Conservation (phyloP, 129 eudicot species). For the Arctium lappa region DNA sequence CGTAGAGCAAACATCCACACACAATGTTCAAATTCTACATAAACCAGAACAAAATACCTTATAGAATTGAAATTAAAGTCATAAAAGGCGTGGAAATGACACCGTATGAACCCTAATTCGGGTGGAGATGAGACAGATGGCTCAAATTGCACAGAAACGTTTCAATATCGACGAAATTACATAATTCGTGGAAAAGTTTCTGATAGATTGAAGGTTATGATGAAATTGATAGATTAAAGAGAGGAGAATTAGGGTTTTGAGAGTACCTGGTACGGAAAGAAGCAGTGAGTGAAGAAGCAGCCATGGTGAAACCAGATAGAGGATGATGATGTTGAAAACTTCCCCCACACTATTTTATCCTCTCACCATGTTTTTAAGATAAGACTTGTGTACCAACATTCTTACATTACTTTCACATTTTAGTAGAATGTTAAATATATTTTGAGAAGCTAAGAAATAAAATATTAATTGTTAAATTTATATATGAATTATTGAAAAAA, state of each 20-base stretch:
- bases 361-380: constrained; percentile 22
- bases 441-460: too few relatives aligned
- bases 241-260: constrained; percentile 15
- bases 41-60: neutral
- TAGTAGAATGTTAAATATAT: neutral
- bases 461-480: too few relatives aligned
- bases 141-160: neutral
- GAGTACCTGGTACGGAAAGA: constrained; percentile 26
- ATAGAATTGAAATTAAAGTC: neutral
- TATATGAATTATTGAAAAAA: too few relatives aligned
- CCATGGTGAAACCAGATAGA: constrained; percentile 21
- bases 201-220: neutral
- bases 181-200: neutral
- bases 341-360: constrained; percentile 16
- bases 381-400: neutral
- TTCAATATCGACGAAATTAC: neutral
- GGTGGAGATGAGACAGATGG: neutral
- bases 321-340: constrained; percentile 20
- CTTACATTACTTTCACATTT: neutral
- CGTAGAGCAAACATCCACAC: neutral
- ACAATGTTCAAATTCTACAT: neutral
- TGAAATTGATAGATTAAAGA: neutral
- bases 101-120: constrained; percentile 23
- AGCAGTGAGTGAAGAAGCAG: constrained; percentile 21
- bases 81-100: neutral